Evolutionary conservation across 2,329 filamentous ascomycete genomes (phyloP).

Genomic region (Aspergillus eucalypticola): DNA sequence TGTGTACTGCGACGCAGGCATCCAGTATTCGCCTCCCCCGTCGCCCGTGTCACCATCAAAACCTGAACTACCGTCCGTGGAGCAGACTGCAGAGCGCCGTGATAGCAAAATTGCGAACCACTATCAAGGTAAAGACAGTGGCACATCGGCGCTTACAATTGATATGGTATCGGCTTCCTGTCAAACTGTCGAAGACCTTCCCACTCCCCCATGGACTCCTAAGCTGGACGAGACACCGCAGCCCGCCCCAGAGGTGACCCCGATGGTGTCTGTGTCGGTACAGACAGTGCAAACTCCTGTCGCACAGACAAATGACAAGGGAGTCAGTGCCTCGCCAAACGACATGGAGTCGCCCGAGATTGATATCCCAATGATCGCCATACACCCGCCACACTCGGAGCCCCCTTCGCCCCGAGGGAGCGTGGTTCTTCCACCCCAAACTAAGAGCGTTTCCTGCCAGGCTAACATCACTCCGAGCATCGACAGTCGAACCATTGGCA

Average conservation of each 20-base stretch:
- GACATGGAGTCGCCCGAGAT: constrained; percentile 18
- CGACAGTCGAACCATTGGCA: constrained; percentile 56
- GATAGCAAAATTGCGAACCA: neutral
- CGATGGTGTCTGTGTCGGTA: constrained; percentile 32
- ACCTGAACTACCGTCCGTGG: constrained; percentile 8
- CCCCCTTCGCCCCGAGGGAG: constrained; percentile 76
- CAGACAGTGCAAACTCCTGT: constrained; percentile 36
- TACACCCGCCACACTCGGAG: constrained; percentile 82
- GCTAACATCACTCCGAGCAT: constrained; percentile 58
- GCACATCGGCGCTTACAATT: constrained; percentile 33
- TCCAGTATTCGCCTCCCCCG: constrained; percentile 80
- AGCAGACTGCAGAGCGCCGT: constrained; percentile 3
- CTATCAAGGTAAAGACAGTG: constrained; percentile 28
- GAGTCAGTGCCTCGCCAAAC: constrained; percentile 15
- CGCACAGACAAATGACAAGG: constrained; percentile 17
- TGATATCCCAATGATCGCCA: constrained; percentile 82
- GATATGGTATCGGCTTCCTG: constrained; percentile 46
- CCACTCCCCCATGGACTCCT: constrained; percentile 39
- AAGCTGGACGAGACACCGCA: constrained; percentile 26
- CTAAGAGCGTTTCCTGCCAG: constrained; percentile 81
- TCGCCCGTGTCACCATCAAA: constrained; percentile 56
- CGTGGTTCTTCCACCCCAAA: constrained; percentile 74
- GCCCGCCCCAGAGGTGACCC: constrained; percentile 11
- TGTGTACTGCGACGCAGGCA: constrained; percentile 71
- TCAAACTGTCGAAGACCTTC: constrained; percentile 44